Conservation (phyloP, 2,329 filamentous ascomycete species). For the Hortaea werneckii region DNA sequence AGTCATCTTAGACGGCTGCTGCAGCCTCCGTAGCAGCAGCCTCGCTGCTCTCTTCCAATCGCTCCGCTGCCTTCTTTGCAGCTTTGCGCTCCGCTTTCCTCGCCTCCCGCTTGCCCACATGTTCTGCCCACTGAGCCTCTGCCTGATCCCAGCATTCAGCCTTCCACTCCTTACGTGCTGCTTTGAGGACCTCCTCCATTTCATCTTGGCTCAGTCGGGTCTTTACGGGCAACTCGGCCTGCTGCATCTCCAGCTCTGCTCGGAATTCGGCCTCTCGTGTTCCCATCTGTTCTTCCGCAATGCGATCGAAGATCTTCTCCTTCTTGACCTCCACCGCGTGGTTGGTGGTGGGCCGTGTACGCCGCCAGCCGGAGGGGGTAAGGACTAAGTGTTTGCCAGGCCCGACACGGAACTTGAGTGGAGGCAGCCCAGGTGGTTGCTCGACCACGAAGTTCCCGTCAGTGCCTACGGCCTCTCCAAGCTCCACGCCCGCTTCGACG, state of each 20-base stretch:
- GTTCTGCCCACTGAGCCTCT: not conserved
- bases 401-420: conserved; percentile 23
- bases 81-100: not conserved
- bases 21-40: no score
- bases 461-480: conserved; percentile 14
- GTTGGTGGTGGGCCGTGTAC: conserved; percentile 6
- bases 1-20: no score
- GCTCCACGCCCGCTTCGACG: conserved; percentile 5
- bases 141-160: not conserved
- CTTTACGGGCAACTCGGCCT: not conserved
- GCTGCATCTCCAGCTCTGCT: not conserved
- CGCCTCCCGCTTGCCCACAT: not conserved
- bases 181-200: not conserved
- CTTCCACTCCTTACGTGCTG: not conserved
- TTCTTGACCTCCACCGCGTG: not conserved
- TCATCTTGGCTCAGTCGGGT: not conserved
- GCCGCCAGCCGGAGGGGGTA: conserved; percentile 20
- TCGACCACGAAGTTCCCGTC: conserved; percentile 21
- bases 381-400: conserved; percentile 20
- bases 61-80: not conserved
- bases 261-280: not conserved
- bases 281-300: not conserved
- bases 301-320: not conserved
- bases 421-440: conserved; percentile 12
- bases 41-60: not conserved